phyloP scores from a whole-genome alignment of 202 grass and related monocot species.

The Saccharum hybrid region DNA sequence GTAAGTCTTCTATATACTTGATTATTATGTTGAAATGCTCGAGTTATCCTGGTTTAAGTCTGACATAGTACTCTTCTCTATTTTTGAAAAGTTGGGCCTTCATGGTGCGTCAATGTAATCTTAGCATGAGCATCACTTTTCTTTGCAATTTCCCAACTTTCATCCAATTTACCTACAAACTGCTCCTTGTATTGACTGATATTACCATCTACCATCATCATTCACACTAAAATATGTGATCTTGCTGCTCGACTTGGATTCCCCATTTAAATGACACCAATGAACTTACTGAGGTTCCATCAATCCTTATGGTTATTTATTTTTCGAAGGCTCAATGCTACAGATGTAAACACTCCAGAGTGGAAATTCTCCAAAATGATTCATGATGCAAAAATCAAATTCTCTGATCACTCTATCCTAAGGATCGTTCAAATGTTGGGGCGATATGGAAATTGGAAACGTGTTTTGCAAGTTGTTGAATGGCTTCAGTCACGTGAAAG shows the following conservation, averaged over 20 bases:
- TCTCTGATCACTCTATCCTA: constrained; percentile 89
- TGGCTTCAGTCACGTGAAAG: constrained; percentile 88
- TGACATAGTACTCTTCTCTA: constrained; percentile 22
- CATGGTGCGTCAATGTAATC: constrained; percentile 23
- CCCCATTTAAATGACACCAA: not conserved
- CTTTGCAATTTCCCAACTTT: not conserved
- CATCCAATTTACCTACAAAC: constrained; percentile 10
- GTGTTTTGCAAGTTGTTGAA: constrained; percentile 89
- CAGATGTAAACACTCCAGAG: constrained; percentile 88
- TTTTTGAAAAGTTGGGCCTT: constrained; percentile 6
- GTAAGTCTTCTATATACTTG: constrained; percentile 65
- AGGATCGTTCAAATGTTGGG: constrained; percentile 85
- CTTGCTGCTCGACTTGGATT: not conserved
- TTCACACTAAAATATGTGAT: constrained; percentile 24
- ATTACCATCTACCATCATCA: constrained; percentile 16
- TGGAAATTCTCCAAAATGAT: constrained; percentile 95
- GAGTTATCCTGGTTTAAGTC: not conserved
- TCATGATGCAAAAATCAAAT: constrained; percentile 84
- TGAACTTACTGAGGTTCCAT: constrained; percentile 13
- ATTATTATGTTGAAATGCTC: constrained; percentile 31
- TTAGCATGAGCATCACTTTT: constrained; percentile 12
- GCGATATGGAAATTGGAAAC: constrained; percentile 84
- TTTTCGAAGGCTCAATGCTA: constrained; percentile 84
- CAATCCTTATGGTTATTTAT: constrained; percentile 48
- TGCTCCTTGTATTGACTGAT: constrained; percentile 11